These are phyloP conservation scores for Diplocarpon mali DNA, from an alignment of 2,329 filamentous ascomycete species.

Conservation along the genomic window DNA sequence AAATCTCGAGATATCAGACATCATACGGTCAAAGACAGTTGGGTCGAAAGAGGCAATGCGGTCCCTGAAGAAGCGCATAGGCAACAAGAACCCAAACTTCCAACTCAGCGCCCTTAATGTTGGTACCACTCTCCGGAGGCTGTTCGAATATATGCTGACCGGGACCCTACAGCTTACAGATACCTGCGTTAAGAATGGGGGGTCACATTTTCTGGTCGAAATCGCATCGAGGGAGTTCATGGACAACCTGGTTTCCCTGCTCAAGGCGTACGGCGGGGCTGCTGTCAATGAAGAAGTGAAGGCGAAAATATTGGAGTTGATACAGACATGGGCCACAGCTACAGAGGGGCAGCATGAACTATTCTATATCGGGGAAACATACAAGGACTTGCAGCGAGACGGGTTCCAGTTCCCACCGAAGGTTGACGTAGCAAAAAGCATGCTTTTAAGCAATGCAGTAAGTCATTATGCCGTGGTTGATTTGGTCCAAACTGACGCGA, in stretches of 20 bases:
- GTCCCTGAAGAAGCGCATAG: slow-evolving; percentile 84
- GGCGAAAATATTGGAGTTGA: slow-evolving; percentile 80
- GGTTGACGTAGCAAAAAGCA: slow-evolving; percentile 80
- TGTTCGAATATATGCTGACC: slow-evolving; percentile 23
- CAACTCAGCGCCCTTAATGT: slow-evolving; percentile 92
- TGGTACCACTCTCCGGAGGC: slow-evolving; percentile 17
- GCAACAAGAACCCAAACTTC: slow-evolving; percentile 94
- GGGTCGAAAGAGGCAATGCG: slow-evolving; percentile 98
- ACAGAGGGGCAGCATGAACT: slow-evolving; percentile 77
- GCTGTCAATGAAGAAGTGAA: slow-evolving; percentile 79
- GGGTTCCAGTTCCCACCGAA: slow-evolving; percentile 84
- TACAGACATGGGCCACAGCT: slow-evolving; percentile 86
- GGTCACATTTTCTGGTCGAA: slow-evolving; percentile 86
- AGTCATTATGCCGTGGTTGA: slow-evolving; percentile 25
- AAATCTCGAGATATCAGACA: slow-evolving; percentile 95
- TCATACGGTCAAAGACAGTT: slow-evolving; percentile 94
- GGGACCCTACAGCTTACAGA: slow-evolving; percentile 63
- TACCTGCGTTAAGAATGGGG: slow-evolving; percentile 97
- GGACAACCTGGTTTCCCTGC: slow-evolving; percentile 86
- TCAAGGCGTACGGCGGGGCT: slow-evolving; percentile 65
- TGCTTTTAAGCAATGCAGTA: slow-evolving; percentile 95
- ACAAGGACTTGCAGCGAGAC: slow-evolving; percentile 69
- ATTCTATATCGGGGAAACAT: slow-evolving; percentile 80
- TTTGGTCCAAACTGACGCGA: slow-evolving; percentile 2
- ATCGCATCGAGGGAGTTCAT: slow-evolving; percentile 97